Evolutionary conservation across 139 green algal species (phyloP).

Genomic region (Chlorokybus atmophyticus): DNA sequence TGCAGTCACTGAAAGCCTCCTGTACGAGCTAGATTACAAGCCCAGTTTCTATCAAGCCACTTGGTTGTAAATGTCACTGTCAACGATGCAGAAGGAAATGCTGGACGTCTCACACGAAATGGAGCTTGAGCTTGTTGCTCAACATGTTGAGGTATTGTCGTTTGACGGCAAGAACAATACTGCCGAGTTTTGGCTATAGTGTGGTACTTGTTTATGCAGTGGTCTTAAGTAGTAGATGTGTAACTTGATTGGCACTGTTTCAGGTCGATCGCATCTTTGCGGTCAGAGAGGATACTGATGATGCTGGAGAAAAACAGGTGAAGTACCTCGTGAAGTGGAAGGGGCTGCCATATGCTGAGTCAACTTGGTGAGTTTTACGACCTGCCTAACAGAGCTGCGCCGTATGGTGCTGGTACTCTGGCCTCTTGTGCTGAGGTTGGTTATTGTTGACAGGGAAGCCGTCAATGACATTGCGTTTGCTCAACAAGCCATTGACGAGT

Average conservation of each 20-base stretch:
- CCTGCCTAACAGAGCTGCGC: too few species aligned
- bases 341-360: slow-evolving; percentile 77
- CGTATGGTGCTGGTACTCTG: too few species aligned
- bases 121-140: slow-evolving; percentile 51
- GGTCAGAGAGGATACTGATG: not conserved
- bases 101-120: slow-evolving; percentile 48
- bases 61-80: not conserved
- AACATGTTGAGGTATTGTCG: slow-evolving; percentile 37
- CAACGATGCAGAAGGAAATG: slow-evolving; percentile 43
- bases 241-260: too few species aligned
- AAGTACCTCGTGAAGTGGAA: slow-evolving; percentile 80
- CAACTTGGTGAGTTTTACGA: too few species aligned
- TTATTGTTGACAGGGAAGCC: slow-evolving; percentile 38
- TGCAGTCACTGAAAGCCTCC: not conserved
- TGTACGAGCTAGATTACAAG: not conserved
- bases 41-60: not conserved
- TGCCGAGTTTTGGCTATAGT: not conserved
- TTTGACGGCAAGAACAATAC: not conserved
- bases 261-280: slow-evolving; percentile 23
- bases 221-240: not conserved
- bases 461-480: slow-evolving; percentile 32
- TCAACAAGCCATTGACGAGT: slow-evolving; percentile 40
- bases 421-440: not conserved
- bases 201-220: not conserved
- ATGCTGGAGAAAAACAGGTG: slow-evolving; percentile 18